Conservation (phyloP, 2,329 filamentous ascomycete species). For the Daldinia sp. region DNA sequence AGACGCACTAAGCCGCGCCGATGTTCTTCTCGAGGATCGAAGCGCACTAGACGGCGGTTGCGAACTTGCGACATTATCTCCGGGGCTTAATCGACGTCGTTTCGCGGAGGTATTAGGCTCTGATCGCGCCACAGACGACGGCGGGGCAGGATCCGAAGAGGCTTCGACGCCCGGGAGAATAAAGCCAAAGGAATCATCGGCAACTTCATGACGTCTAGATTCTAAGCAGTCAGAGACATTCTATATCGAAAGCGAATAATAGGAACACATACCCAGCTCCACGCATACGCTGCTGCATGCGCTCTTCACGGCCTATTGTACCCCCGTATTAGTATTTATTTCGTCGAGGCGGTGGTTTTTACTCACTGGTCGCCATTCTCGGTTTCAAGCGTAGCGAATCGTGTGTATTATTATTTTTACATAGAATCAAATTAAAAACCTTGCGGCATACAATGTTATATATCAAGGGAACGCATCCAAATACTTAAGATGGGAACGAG, state of each 20-base stretch:
- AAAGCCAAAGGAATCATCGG: slow-evolving; percentile 67
- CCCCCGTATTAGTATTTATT: slow-evolving; percentile 1
- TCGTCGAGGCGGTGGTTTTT: background rate
- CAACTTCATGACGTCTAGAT: slow-evolving; percentile 62
- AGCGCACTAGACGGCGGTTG: slow-evolving; percentile 36
- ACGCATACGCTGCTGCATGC: slow-evolving; percentile 70
- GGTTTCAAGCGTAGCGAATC: background rate
- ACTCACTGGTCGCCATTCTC: slow-evolving; percentile 50
- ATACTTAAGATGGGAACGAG: slow-evolving; percentile 1
- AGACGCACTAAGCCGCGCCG: slow-evolving; percentile 31
- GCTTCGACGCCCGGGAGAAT: slow-evolving; percentile 51
- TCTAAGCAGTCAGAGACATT: slow-evolving; percentile 15
- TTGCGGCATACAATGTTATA: background rate
- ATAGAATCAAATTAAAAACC: background rate
- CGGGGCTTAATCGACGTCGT: slow-evolving; percentile 50
- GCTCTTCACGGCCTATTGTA: slow-evolving; percentile 64
- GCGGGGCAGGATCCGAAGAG: slow-evolving; percentile 9
- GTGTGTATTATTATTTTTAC: background rate
- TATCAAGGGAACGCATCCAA: background rate
- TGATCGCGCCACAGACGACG: slow-evolving; percentile 45
- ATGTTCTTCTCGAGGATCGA: slow-evolving; percentile 29
- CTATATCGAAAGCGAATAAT: background rate
- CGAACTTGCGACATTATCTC: slow-evolving; percentile 23
- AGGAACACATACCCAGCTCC: slow-evolving; percentile 65
- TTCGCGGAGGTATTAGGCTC: slow-evolving; percentile 60